phyloP scores from a whole-genome alignment of 2,329 filamentous ascomycete species.

The Coniella lustricola region DNA sequence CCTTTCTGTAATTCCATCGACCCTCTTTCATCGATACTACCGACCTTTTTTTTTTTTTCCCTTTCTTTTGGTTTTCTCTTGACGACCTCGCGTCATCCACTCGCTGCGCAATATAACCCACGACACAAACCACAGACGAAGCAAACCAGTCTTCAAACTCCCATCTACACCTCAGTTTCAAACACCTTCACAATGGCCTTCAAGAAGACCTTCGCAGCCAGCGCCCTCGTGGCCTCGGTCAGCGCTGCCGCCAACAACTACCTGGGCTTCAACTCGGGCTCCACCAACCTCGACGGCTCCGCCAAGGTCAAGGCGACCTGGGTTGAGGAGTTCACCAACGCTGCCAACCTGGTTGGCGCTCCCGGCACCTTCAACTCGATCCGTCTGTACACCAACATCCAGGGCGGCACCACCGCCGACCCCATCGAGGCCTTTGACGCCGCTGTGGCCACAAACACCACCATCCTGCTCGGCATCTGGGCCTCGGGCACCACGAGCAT shows the following conservation, averaged over 20 bases:
- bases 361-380: conserved; percentile 58
- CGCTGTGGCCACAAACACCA: conserved; percentile 72
- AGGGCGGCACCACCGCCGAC: conserved; percentile 57
- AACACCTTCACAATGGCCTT: conserved; percentile 1
- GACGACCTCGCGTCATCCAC: background rate
- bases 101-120: background rate
- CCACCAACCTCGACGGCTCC: conserved; percentile 51
- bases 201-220: conserved; percentile 6
- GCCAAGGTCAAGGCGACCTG: conserved; percentile 59
- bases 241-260: conserved; percentile 24
- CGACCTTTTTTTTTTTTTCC: background rate
- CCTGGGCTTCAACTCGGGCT: conserved; percentile 70
- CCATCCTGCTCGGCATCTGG: conserved; percentile 79
- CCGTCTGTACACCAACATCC: conserved; percentile 70
- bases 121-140: too few relatives aligned
- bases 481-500: conserved; percentile 61
- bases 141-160: too few relatives aligned
- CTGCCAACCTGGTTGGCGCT: conserved; percentile 56
- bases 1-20: too few relatives aligned
- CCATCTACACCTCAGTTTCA: background rate
- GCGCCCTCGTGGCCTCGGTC: conserved; percentile 10
- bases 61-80: background rate
- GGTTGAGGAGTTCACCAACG: conserved; percentile 61
- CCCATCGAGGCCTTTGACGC: conserved; percentile 71
- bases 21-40: background rate